These are phyloP conservation scores for Mortierella hygrophila DNA, from an alignment of 192 early-diverging fungal species.

Conservation along the genomic window DNA sequence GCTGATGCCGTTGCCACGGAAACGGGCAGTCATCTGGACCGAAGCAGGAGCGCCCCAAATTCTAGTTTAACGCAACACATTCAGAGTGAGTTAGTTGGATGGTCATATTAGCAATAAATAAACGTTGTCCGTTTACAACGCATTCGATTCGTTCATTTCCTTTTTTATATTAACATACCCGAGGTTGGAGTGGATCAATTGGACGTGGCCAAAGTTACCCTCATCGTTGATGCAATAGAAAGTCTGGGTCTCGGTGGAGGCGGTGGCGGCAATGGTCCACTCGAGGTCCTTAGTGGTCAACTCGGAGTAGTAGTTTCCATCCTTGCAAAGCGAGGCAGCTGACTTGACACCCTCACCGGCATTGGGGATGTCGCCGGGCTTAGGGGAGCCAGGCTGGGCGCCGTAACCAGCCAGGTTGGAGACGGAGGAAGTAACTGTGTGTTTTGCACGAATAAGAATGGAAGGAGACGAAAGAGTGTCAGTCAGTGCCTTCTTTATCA, in stretches of 20 bases:
- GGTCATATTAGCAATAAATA: background rate
- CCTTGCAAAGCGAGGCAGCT: conserved; percentile 47
- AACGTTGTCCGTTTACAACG: background rate
- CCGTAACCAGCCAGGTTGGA: conserved; percentile 39
- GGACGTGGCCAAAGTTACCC: conserved; percentile 87
- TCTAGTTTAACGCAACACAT: conserved; percentile 15
- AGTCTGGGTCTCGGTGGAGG: conserved; percentile 91
- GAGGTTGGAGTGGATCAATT: conserved; percentile 92
- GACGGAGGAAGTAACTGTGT: conserved; percentile 29
- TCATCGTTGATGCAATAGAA: conserved; percentile 83
- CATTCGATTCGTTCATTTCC: background rate
- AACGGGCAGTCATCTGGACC: conserved; percentile 81
- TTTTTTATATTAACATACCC: conserved; percentile 58
- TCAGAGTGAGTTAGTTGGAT: background rate
- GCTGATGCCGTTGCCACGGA: conserved; percentile 80
- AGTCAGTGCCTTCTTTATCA: background rate
- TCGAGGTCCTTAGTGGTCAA: conserved; percentile 73
- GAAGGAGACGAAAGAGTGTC: background rate
- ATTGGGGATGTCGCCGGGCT: conserved; percentile 49
- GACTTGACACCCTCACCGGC: conserved; percentile 54
- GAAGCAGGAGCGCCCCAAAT: conserved; percentile 67
- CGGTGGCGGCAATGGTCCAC: conserved; percentile 76
- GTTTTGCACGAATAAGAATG: background rate
- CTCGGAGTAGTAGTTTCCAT: conserved; percentile 61
- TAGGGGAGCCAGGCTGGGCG: conserved; percentile 17